A percentile compares a stretch with the other conserved stretches of the same genome.
Evolutionary conservation across 75 land plant genomes (phyloP).

Genomic region (Cryptomeria japonica): DNA sequence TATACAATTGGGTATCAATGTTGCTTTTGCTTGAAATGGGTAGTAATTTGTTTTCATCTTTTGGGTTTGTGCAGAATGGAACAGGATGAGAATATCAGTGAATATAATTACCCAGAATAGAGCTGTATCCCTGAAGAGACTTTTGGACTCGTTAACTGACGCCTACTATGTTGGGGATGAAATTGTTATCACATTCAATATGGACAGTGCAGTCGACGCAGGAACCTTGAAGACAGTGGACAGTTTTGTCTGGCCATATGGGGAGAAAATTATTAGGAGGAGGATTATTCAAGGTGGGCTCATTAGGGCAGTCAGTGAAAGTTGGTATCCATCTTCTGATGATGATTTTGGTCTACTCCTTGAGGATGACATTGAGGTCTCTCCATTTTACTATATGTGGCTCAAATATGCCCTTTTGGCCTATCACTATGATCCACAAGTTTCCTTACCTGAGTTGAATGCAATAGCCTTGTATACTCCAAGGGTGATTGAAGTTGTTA

Average conservation of each 20-base stretch:
- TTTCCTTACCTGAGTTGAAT: slow-evolving; percentile 38
- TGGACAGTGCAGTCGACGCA: slow-evolving; percentile 46
- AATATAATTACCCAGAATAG: slow-evolving; percentile 51
- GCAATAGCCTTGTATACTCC: slow-evolving; percentile 52
- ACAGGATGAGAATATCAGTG: slow-evolving; percentile 47
- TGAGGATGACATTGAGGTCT: slow-evolving; percentile 58
- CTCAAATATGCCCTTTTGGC: slow-evolving; percentile 46
- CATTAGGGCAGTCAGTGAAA: slow-evolving; percentile 59
- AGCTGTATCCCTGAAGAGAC: slow-evolving; percentile 31
- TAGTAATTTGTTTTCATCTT: slow-evolving; percentile 2
- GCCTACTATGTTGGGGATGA: slow-evolving; percentile 50
- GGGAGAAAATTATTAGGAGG: slow-evolving; percentile 29
- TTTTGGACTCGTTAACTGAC: slow-evolving; percentile 26
- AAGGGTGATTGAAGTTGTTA: slow-evolving; percentile 46
- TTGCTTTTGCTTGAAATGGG: neutral
- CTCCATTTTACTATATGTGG: slow-evolving; percentile 61
- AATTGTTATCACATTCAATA: slow-evolving; percentile 39
- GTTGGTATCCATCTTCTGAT: slow-evolving; percentile 54
- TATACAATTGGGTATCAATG: neutral
- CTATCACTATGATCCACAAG: slow-evolving; percentile 48
- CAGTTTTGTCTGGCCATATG: slow-evolving; percentile 38
- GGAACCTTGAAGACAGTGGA: slow-evolving; percentile 29
- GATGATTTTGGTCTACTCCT: slow-evolving; percentile 48
- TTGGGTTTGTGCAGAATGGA: slow-evolving; percentile 36
- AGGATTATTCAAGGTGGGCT: slow-evolving; percentile 54